Percentiles rank a stretch among this genome's conserved stretches.
phyloP scores from a whole-genome alignment of 768 basidiomycete species.

The Agrocybe pediades region DNA sequence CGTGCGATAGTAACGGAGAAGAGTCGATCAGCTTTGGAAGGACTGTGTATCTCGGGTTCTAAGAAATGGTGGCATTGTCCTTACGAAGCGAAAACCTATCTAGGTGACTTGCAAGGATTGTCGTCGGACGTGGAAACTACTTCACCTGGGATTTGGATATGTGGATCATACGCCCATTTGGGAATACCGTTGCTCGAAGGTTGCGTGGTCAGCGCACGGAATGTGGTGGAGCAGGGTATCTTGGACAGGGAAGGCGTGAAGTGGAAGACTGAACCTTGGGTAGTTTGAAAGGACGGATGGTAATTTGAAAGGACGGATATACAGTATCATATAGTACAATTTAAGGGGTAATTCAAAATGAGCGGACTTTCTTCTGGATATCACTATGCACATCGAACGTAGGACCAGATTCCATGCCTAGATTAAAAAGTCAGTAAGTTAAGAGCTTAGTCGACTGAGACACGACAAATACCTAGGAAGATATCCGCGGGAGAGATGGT shows the following conservation, averaged over 20 bases:
- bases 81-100: constrained; percentile 31
- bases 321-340: background rate
- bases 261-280: constrained; percentile 26
- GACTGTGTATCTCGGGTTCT: constrained; percentile 39
- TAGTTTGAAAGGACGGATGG: constrained; percentile 11
- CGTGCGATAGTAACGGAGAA: constrained; percentile 57
- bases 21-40: constrained; percentile 52
- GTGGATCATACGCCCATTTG: constrained; percentile 67
- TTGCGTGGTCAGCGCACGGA: constrained; percentile 73
- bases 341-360: constrained; percentile 18
- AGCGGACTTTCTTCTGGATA: constrained; percentile 62
- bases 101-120: constrained; percentile 58
- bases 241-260: constrained; percentile 34
- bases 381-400: constrained; percentile 61
- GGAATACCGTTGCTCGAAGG: constrained; percentile 83
- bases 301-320: constrained; percentile 5
- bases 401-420: constrained; percentile 56
- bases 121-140: constrained; percentile 30
- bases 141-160: constrained; percentile 64
- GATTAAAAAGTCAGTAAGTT: constrained; percentile 9
- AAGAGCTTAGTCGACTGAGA: background rate
- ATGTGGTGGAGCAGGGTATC: constrained; percentile 50
- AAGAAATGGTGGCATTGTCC: constrained; percentile 47
- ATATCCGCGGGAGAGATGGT: constrained; percentile 76
- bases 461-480: constrained; percentile 61